Conservation (phyloP, 192 early-diverging fungal genomes). For the Chytriomyces confervae region DNA sequence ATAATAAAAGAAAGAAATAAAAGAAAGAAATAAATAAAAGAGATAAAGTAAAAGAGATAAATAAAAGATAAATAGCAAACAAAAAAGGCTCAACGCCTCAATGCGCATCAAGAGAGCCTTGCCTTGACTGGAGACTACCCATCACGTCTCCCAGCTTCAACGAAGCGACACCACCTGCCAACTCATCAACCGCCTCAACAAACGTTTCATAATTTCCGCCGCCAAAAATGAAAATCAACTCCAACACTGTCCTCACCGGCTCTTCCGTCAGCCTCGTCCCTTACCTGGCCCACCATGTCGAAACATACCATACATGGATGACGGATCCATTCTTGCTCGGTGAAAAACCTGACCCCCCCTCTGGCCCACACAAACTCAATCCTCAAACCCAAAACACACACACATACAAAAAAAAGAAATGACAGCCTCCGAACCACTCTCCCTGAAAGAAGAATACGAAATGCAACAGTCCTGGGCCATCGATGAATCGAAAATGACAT, state of each 20-base stretch:
- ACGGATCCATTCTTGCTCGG: slow-evolving; percentile 83
- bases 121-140: too few relatives aligned
- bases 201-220: too few relatives aligned
- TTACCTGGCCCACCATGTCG: slow-evolving; percentile 85
- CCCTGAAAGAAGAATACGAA: slow-evolving; percentile 89
- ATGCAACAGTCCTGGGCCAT: slow-evolving; percentile 92
- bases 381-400: not conserved
- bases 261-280: slow-evolving; percentile 76
- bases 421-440: slow-evolving; percentile 94
- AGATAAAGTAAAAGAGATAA: too few relatives aligned
- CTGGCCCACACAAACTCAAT: not conserved
- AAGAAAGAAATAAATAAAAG: too few relatives aligned
- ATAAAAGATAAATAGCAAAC: too few relatives aligned
- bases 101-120: too few relatives aligned
- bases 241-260: slow-evolving; percentile 42
- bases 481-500: slow-evolving; percentile 69
- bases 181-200: too few relatives aligned
- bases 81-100: too few relatives aligned
- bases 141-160: too few relatives aligned
- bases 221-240: slow-evolving; percentile 34
- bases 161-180: too few relatives aligned
- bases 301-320: slow-evolving; percentile 95
- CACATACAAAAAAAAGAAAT: slow-evolving; percentile 63
- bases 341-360: slow-evolving; percentile 23
- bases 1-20: too few relatives aligned